These are phyloP conservation scores for Hansenula lynferdii DNA, from an alignment of 1,139 yeast species.

Conservation along the genomic window DNA sequence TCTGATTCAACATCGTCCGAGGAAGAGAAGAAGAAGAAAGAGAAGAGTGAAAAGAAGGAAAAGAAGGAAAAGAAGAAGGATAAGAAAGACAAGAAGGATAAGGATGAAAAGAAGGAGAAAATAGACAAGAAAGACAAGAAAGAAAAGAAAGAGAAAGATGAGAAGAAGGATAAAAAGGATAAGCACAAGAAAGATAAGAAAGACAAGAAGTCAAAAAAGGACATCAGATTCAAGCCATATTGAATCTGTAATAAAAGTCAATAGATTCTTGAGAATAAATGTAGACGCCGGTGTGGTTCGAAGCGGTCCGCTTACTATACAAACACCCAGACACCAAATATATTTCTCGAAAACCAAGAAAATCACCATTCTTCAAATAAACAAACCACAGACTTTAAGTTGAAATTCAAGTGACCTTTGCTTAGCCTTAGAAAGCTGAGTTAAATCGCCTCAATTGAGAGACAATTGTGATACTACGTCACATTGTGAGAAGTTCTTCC, in stretches of 20 bases:
- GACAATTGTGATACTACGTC: too few species aligned
- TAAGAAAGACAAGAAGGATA: constrained; percentile 3
- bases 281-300: background rate
- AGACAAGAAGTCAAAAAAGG: constrained; percentile 27
- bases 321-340: constrained; percentile 4
- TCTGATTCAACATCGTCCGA: constrained; percentile 23
- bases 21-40: too few species aligned
- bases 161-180: constrained; percentile 22
- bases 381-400: too few species aligned
- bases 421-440: too few species aligned
- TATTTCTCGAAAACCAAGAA: background rate
- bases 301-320: background rate
- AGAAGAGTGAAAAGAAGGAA: constrained; percentile 27
- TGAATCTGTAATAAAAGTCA: too few species aligned
- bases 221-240: constrained; percentile 52
- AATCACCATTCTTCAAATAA: constrained; percentile 1
- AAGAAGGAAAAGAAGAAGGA: constrained; percentile 19
- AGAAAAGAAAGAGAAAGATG: constrained; percentile 20
- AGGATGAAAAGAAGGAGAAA: constrained; percentile 23
- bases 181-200: constrained; percentile 19
- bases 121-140: constrained; percentile 25
- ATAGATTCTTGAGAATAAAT: too few species aligned
- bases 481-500: too few species aligned
- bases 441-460: too few species aligned
- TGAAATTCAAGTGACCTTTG: too few species aligned